Conservation (phyloP, 2,329 filamentous ascomycete species). For the Lasiodiplodia gonubiensis region DNA sequence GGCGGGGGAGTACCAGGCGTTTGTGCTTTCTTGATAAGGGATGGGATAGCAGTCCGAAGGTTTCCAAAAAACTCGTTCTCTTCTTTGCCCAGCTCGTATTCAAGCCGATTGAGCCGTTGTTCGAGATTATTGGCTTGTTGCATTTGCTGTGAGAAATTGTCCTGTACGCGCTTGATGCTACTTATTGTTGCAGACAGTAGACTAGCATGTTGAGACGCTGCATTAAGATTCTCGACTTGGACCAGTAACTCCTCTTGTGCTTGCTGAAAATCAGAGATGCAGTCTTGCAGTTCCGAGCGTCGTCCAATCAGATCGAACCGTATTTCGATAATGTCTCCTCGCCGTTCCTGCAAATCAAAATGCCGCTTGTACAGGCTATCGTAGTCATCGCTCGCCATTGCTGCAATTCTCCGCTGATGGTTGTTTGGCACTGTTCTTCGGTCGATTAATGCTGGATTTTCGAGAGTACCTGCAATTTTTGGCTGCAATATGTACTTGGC, state of each 20-base stretch:
- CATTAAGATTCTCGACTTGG: background rate
- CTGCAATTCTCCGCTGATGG: background rate
- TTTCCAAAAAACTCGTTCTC: background rate
- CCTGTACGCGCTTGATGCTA: background rate
- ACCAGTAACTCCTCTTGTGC: background rate
- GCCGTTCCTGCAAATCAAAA: background rate
- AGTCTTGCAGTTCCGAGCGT: background rate
- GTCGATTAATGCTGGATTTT: background rate
- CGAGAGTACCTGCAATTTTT: background rate
- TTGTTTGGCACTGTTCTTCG: background rate
- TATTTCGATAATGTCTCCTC: background rate
- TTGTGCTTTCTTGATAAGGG: background rate
- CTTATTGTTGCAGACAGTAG: background rate
- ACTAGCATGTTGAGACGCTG: background rate
- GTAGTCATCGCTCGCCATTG: background rate
- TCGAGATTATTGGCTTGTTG: background rate
- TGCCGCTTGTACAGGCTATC: background rate
- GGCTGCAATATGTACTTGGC: background rate
- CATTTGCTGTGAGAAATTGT: background rate
- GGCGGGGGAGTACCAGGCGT: background rate
- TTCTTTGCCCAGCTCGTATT: constrained; percentile 11
- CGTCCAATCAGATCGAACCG: constrained; percentile 1
- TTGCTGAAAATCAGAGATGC: background rate
- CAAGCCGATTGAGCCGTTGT: background rate
- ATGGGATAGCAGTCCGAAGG: background rate